Evolutionary conservation across 2,329 filamentous ascomycete species (phyloP).

Genomic region (Stenocarpella maydis): DNA sequence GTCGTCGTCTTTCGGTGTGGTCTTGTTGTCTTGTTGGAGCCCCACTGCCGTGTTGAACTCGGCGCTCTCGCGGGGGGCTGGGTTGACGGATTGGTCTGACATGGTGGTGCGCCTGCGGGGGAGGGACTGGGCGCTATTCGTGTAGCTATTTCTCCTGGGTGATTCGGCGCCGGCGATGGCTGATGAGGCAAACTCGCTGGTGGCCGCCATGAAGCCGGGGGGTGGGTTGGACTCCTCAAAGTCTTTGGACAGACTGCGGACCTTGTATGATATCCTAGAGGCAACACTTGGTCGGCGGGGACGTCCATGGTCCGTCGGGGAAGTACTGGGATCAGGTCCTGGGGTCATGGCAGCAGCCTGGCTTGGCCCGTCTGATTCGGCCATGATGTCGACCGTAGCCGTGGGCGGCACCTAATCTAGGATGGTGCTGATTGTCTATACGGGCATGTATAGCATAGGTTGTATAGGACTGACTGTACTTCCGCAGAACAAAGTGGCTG

Average conservation of each 20-base stretch:
- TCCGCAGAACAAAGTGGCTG: neutral
- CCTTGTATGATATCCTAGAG: conserved; percentile 29
- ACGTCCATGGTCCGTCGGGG: conserved; percentile 13
- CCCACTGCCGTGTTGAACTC: neutral
- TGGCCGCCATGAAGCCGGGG: conserved; percentile 57
- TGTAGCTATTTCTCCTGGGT: conserved; percentile 31
- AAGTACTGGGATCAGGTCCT: conserved; percentile 7
- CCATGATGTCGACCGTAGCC: conserved; percentile 28
- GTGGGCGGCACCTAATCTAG: neutral
- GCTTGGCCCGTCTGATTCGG: conserved; percentile 26
- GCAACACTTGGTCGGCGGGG: conserved; percentile 36
- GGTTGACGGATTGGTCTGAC: conserved; percentile 23
- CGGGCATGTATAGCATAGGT: neutral
- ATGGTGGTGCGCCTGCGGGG: conserved; percentile 24
- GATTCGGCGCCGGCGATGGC: conserved; percentile 40
- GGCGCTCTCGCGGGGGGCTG: conserved; percentile 16
- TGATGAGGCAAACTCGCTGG: conserved; percentile 54
- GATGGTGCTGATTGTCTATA: conserved; percentile 2
- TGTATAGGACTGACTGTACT: neutral
- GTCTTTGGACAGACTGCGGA: conserved; percentile 38
- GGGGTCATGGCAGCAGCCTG: conserved; percentile 18
- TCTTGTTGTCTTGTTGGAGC: neutral
- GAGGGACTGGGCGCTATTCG: conserved; percentile 1
- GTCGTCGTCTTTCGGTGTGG: neutral
- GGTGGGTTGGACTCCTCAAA: conserved; percentile 58